Base-by-base conservation (phyloP, 192 early-diverging fungal species). In the Backusella morwellensis region DNA sequence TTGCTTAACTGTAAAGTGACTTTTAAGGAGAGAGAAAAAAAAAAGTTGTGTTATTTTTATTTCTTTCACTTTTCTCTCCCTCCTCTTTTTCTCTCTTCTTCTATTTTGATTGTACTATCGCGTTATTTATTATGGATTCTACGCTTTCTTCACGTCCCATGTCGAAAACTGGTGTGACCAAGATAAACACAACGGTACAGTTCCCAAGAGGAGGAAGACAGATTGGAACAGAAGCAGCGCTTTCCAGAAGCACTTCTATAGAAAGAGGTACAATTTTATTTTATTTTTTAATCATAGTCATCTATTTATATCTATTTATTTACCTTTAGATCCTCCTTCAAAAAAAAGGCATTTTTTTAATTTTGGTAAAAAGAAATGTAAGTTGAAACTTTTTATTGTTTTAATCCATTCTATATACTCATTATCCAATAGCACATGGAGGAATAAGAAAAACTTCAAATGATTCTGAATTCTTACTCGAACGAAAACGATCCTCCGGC, bases 191-290 rank as follows among this genome's bases (percentile, higher is more conserved):
- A 17, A 63, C 56, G 1, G 74, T 75, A 21, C 74, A 66, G n/a
- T 75, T 75, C 41, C 74, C 74, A 68, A 75, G 74, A 47, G 74
- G 74, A 35, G 74, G 74, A 36, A 63, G 74, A 21, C 74, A 75
- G 14, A 75, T 75, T n/a, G 74, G 74, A 19, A 29, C 35, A 21
- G 40, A 23, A 19, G 23, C 68, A 36, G 35, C 6, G 9, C 35
- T 36, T 41, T 50, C 42, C 5, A 72, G 70, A 72, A 72, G 70
- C n/a, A 40, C 21, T 34, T 72, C 70, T 19, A 72, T 72, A 32
- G 70, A 72, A 72, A 72, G 42, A 42, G 40, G 44, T 32, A 21
- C 4, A 6, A 44, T 14, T 71, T 4, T 23, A 11, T 23, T 1
- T 21, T n/a, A 4, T n/a, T n/a, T 6, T n/a, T 21, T 15, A 44